phyloP scores from a whole-genome alignment of 2,329 filamentous ascomycete genomes.

The Fusarium nurragi region DNA sequence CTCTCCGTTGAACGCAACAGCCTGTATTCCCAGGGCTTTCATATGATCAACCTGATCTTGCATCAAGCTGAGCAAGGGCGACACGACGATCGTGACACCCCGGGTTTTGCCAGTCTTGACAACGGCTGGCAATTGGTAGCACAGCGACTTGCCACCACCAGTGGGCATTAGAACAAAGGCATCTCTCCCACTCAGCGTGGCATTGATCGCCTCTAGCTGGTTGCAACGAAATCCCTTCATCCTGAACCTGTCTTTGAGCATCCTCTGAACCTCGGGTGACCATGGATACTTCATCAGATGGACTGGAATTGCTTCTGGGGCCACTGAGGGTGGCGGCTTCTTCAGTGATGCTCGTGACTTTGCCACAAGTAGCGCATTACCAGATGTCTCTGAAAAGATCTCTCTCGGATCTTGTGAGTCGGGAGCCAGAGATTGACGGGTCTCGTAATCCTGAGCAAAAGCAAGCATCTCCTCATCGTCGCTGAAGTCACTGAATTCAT shows the following conservation, averaged over 20 bases:
- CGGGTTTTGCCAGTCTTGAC: slow-evolving; percentile 81
- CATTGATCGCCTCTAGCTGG: slow-evolving; percentile 95
- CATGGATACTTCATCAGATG: slow-evolving; percentile 75
- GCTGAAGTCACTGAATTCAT: slow-evolving; percentile 59
- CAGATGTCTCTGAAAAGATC: slow-evolving; percentile 60
- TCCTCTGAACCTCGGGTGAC: slow-evolving; percentile 84
- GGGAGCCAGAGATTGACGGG: slow-evolving; percentile 48
- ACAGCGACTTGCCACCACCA: slow-evolving; percentile 94
- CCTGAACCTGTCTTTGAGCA: slow-evolving; percentile 84
- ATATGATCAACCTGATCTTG: slow-evolving; percentile 94
- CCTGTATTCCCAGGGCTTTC: slow-evolving; percentile 77
- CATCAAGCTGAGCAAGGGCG: slow-evolving; percentile 94
- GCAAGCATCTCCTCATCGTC: slow-evolving; percentile 64
- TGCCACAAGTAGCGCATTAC: slow-evolving; percentile 51
- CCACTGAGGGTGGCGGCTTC: slow-evolving; percentile 42
- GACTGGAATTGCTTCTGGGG: slow-evolving; percentile 53
- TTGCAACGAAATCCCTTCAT: slow-evolving; percentile 89
- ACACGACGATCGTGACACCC: slow-evolving; percentile 94
- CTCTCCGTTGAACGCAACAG: slow-evolving; percentile 83
- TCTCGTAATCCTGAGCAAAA: slow-evolving; percentile 61
- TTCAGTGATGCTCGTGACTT: slow-evolving; percentile 49
- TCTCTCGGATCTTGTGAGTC: slow-evolving; percentile 46
- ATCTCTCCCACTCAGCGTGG: slow-evolving; percentile 86
- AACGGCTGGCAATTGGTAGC: slow-evolving; percentile 93
- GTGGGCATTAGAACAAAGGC: slow-evolving; percentile 98